Conservation (phyloP, 1,284 basidiomycete species). For the Stygiomarasmius scandens region DNA sequence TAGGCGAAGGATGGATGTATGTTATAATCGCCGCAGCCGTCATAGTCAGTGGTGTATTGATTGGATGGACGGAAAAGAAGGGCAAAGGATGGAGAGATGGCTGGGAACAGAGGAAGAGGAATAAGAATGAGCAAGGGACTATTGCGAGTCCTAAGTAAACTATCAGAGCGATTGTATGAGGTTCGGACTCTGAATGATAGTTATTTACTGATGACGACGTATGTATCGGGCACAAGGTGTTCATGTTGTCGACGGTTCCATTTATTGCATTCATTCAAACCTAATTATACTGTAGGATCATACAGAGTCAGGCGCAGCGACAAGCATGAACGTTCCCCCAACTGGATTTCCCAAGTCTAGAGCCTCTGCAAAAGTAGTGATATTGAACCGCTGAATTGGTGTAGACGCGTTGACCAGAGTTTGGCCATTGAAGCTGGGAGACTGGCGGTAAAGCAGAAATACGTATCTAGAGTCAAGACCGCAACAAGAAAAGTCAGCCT, state of each 20-base stretch:
- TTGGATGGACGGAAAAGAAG: background rate
- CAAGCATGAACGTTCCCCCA: constrained; percentile 52
- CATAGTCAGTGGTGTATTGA: background rate
- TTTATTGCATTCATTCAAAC: too few relatives aligned
- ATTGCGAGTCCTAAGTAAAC: too few relatives aligned
- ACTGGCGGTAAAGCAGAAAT: constrained; percentile 50
- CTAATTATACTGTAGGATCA: too few relatives aligned
- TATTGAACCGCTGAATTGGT: constrained; percentile 43
- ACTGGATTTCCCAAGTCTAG: constrained; percentile 45
- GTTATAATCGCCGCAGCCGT: background rate
- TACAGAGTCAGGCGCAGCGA: constrained; percentile 40
- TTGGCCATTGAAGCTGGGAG: constrained; percentile 41
- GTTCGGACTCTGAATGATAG: too few relatives aligned
- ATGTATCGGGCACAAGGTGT: too few relatives aligned
- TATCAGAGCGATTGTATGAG: too few relatives aligned
- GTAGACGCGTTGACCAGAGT: constrained; percentile 42
- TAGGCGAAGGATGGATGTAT: background rate
- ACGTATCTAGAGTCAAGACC: constrained; percentile 32
- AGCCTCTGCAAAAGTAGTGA: constrained; percentile 42
- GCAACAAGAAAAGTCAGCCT: background rate
- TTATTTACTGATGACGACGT: too few relatives aligned
- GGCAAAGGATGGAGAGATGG: background rate
- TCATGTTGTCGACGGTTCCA: too few relatives aligned
- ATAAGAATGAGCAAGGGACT: too few relatives aligned
- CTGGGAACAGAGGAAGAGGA: background rate